Evolutionary conservation across 163 green algal genomes (phyloP), one percentile per base, ranked within the genome.

Genomic region (Prototheca wickerhamii): DNA sequence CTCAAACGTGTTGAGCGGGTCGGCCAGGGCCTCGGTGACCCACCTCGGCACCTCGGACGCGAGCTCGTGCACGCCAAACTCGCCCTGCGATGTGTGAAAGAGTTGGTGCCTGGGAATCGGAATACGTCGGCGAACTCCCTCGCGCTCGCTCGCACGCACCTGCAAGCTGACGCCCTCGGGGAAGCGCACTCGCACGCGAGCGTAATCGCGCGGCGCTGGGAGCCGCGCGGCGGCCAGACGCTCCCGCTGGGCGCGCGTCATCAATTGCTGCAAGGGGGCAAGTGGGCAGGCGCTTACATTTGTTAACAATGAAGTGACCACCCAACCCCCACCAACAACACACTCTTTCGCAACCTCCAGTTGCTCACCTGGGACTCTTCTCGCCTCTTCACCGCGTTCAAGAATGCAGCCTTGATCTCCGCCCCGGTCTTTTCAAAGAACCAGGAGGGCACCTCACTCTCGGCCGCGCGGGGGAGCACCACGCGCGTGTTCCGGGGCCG

Each of bases 81-180:
- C 54, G 15, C 83, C 84, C 70, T 86, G 75, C 34, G 3, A 55
- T n/a, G 18, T 30, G 15, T n/a, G 8, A 28, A 28, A 28, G 15
- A 28, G 46, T 10, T 8, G 15, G 46, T 25, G 46, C 15, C 23
- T n/a, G 46, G 15, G 46, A 8, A 30, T 5, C 46, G 21, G 17
- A 5, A 55, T 8, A 55, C 59, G 26, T 6, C n/a, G n/a, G n/a
- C n/a, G n/a, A n/a, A 34, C 52, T 37, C 21, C 26, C 8, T 37
- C 10, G 15, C 0, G 25, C 10, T 7, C 8, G 5, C 57, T 23
- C 26, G 21, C 40, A 8, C 63, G 0, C 60, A 82, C 76, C 76
- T 86, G 76, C 52, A 90, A 54, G 32, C 70, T 73, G 7, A 88
- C 68, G 10, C 83, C 85, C 60, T 91, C 85, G 18, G 85, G 85